Evolutionary conservation across 2,329 filamentous ascomycete species (phyloP), one percentile per base, ranked within the genome.

Genomic region (Pseudofabraea citricarpa): DNA sequence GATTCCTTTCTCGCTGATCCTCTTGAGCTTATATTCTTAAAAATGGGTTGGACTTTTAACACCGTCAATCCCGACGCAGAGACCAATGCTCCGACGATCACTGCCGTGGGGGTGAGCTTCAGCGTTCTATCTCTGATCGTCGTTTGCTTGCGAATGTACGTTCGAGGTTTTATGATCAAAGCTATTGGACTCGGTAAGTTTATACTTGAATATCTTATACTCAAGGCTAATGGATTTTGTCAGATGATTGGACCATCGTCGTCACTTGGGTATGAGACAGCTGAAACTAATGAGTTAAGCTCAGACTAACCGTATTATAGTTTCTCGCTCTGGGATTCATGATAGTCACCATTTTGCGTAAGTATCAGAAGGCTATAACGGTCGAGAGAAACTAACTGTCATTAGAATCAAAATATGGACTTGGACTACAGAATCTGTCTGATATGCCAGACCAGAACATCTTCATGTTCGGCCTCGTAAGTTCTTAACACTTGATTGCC

Each of bases 371-470:
- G 9, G 10, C 13, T 21, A 32, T 32, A 32, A 32, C 5, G 2
- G 2, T 16, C 29, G 24, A 16, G 29, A 13, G 5, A 12, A 24
- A 26, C 9, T 23, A 7, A 19, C 8, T 12, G 7, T 12, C 24
- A 4, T n/a, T 37, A 71, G 68, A 71, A 49, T 68, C 68, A 32
- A 68, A 60, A 66, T 71, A 62, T 60, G 68, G 68, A 0, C 58
- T 71, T 0, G 68, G 68, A 4, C 48, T 71, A 1, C 52, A 53
- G 29, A 45, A 54, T 8, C 47, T 67, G 3, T 46, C 56, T 1
- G 64, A 70, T 35, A 59, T 71, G 49, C 68, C 68, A 0, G 13
- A 23, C 0, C 47, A 66, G 24, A 69, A 71, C 39, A 33, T 66
- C 10, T 61, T 60, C 31, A 56, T 60, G 26, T 71, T 70, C 51